Evolutionary conservation across 2,329 filamentous ascomycete genomes (phyloP).

Genomic region (Verticillium zaregamsianum): DNA sequence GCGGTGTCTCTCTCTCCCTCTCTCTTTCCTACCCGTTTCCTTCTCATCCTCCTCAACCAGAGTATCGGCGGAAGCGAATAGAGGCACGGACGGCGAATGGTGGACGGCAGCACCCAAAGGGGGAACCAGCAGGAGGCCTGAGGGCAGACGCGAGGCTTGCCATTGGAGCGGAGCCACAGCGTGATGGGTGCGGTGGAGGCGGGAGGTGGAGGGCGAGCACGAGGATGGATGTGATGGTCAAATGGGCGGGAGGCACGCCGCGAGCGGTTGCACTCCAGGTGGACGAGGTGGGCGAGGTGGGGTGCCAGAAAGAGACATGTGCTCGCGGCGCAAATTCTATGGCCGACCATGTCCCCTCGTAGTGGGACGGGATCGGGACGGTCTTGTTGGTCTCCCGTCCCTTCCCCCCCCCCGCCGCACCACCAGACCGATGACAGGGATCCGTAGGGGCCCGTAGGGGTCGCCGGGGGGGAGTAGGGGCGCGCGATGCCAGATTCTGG

Average conservation of each 20-base stretch:
- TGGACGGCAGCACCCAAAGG: too few species aligned
- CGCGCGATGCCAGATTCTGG: background rate
- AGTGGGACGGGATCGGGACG: background rate
- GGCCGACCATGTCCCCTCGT: background rate
- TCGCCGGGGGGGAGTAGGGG: background rate
- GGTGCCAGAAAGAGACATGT: background rate
- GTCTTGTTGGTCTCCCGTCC: background rate
- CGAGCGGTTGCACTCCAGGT: background rate
- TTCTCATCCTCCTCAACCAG: too few species aligned
- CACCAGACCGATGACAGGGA: background rate
- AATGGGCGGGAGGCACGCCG: background rate
- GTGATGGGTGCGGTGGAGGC: background rate
- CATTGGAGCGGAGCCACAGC: background rate
- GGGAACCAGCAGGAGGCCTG: too few species aligned
- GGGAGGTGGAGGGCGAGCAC: background rate
- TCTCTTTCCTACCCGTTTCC: too few species aligned
- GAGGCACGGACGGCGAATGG: background rate
- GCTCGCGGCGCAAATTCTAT: background rate
- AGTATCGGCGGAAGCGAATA: too few species aligned
- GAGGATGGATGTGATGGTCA: background rate
- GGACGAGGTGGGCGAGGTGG: background rate
- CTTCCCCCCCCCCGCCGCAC: background rate
- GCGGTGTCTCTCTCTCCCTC: background rate
- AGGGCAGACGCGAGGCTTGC: background rate
- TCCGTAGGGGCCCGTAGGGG: background rate